Conservation (phyloP, 140 eudicot genomes). For the Anethum foeniculum region DNA sequence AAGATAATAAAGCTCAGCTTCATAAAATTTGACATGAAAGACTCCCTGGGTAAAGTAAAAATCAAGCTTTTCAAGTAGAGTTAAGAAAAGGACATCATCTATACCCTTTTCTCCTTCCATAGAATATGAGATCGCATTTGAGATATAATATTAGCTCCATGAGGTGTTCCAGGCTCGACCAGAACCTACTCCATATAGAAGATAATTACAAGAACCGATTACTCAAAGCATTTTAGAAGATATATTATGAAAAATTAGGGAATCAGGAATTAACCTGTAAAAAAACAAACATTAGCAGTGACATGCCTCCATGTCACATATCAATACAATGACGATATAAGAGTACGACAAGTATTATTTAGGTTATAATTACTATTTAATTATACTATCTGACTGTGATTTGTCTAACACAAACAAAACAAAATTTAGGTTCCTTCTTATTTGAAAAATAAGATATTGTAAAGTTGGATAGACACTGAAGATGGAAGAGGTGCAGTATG, state of each 20-base stretch:
- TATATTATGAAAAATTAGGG: background rate
- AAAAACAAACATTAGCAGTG: background rate
- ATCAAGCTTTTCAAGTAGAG: background rate
- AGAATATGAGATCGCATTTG: slow-evolving; percentile 86
- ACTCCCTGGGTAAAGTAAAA: background rate
- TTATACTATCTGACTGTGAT: background rate
- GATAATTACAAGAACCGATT: background rate
- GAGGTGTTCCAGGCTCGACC: slow-evolving; percentile 96
- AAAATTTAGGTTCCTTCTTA: background rate
- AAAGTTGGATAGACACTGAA: background rate
- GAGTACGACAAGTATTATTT: background rate
- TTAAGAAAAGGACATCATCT: slow-evolving; percentile 14
- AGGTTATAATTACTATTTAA: background rate
- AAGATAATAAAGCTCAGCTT: slow-evolving; percentile 15
- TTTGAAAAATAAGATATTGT: background rate
- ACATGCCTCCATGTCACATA: background rate
- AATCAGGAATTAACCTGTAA: background rate
- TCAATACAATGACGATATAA: background rate
- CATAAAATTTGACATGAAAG: background rate
- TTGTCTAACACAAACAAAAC: background rate
- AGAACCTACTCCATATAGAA: slow-evolving; percentile 48
- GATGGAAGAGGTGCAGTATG: background rate
- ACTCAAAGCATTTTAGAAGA: background rate
- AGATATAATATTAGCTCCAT: slow-evolving; percentile 81
- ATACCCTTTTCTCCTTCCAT: slow-evolving; percentile 98